phyloP scores from a whole-genome alignment of 2,329 filamentous ascomycete genomes.

The Cytospora mali region DNA sequence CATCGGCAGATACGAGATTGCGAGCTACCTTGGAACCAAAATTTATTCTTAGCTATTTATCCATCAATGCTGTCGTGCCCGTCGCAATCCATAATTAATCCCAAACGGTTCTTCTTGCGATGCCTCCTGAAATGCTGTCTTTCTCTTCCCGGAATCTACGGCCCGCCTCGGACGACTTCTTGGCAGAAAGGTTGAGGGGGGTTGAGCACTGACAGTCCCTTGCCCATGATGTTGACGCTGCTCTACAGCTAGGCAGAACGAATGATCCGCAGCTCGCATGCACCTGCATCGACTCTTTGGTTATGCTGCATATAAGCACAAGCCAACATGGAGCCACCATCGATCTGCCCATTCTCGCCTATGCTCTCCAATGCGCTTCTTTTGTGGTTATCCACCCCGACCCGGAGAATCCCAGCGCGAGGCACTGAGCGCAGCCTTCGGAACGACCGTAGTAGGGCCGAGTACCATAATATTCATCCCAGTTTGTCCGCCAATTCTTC shows the following conservation, averaged over 20 bases:
- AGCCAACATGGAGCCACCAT: not conserved
- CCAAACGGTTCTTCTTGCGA: not conserved
- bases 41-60: not conserved
- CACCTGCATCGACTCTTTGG: not conserved
- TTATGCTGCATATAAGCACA: not conserved
- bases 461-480: not conserved
- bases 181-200: not conserved
- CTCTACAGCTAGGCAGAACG: too few species aligned
- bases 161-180: not conserved
- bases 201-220: not conserved
- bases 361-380: not conserved
- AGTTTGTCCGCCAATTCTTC: not conserved
- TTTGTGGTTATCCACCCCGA: not conserved
- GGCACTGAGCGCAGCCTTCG: not conserved
- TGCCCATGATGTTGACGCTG: not conserved
- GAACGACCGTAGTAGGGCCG: not conserved
- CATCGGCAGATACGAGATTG: not conserved
- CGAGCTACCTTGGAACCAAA: not conserved
- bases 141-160: not conserved
- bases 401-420: not conserved
- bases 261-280: not conserved
- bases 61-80: not conserved
- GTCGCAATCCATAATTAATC: not conserved
- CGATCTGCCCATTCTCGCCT: not conserved
- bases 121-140: not conserved